These are phyloP conservation scores for Pestalotiopsis sp. DNA, from an alignment of 2,329 filamentous ascomycete species.

Conservation along the genomic window DNA sequence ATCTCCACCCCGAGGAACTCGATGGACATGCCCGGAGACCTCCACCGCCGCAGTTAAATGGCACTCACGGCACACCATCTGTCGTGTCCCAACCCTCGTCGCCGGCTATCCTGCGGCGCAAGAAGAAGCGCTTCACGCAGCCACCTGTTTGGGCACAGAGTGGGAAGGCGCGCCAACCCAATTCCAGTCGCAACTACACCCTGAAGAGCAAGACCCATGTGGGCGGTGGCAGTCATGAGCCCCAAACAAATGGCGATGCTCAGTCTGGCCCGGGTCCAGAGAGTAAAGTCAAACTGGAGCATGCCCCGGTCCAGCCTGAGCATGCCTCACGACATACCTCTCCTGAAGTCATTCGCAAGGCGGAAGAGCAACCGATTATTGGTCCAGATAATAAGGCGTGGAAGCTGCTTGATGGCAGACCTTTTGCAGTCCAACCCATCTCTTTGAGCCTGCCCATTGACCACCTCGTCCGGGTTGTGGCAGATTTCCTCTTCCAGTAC, in stretches of 20 bases:
- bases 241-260: slow-evolving; percentile 15
- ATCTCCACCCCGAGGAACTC: slow-evolving; percentile 51
- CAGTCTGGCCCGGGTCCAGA: neutral
- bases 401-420: slow-evolving; percentile 25
- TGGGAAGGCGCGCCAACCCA: slow-evolving; percentile 33
- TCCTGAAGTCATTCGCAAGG: slow-evolving; percentile 42
- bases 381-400: slow-evolving; percentile 1
- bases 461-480: slow-evolving; percentile 73
- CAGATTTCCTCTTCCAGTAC: slow-evolving; percentile 76
- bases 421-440: slow-evolving; percentile 64
- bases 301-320: slow-evolving; percentile 25
- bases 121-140: slow-evolving; percentile 33
- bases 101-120: slow-evolving; percentile 40
- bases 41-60: slow-evolving; percentile 52
- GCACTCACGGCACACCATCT: slow-evolving; percentile 27
- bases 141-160: slow-evolving; percentile 53
- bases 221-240: slow-evolving; percentile 37
- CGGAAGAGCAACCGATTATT: slow-evolving; percentile 17
- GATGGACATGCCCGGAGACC: slow-evolving; percentile 48
- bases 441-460: slow-evolving; percentile 72
- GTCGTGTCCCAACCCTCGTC: slow-evolving; percentile 30
- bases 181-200: slow-evolving; percentile 45
- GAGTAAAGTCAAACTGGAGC: slow-evolving; percentile 9
- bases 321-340: slow-evolving; percentile 46
- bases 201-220: slow-evolving; percentile 39